Evolutionary conservation across 75 land plant species (phyloP), one percentile per base, ranked within the genome.

Genomic region (Azolla pinnata): DNA sequence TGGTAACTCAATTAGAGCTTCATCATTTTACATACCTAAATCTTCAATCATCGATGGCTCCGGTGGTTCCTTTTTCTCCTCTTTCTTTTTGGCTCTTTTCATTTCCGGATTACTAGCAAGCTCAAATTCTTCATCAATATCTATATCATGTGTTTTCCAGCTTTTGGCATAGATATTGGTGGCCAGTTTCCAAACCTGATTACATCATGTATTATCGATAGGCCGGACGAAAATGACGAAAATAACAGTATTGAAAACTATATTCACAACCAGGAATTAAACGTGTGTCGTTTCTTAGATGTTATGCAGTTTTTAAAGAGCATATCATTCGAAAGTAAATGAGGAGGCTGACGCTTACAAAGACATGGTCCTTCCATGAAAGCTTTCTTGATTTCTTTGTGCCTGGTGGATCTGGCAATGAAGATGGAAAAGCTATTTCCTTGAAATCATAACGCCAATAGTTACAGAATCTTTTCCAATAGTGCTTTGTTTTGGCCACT

Each of bases 351-450:
- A 59, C 23, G 54, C 66, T 62, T 68, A 83, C 86, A 35, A 57
- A 5, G 0, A 50, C 33, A 19, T 61, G 61, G 52, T 83, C 85
- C 8, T 48, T 60, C 76, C 64, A 69, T 31, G 88, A 70, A n/a
- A 81, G 58, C 42, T 90, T 87, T 14, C 74, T 63, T 0, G 67
- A 71, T 50, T 64, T 74, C 44, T 71, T 66, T 18, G 65, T 34
- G 48, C 72, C 59, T 20, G 93, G 97, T 31, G 97, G 97, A 48
- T 91, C 83, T 2, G 88, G 93, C 57, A 91, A 59, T 12, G 97
- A 84, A 0, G 93, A 87, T 17, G 93, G 93, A 54, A 84, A 87
- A 1, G 88, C 97, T 38, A 91, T 91, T 65, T 91, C 97, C 48
- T 80, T 84, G 29, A 91, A 74, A 67, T 91, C 97, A 56, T 81